These are phyloP conservation scores for Forsythia viridissima DNA, from an alignment of 257 asterid species.

Conservation along the genomic window DNA sequence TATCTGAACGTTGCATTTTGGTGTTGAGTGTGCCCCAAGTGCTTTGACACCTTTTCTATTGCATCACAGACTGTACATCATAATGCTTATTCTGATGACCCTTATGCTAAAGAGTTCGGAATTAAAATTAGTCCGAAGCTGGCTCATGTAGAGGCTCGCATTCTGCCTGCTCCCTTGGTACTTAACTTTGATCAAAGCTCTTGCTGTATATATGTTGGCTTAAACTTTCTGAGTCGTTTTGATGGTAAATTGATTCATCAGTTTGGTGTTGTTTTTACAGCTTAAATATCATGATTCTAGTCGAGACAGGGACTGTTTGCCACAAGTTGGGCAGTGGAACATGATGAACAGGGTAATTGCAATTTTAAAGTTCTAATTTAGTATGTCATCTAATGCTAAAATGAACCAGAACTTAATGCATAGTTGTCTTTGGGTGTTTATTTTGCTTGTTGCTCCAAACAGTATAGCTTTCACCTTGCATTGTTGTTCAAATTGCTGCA, in stretches of 20 bases:
- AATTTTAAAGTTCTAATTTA: neutral
- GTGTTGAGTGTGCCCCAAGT: neutral
- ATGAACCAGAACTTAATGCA: neutral
- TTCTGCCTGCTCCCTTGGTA: constrained; percentile 93
- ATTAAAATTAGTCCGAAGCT: constrained; percentile 83
- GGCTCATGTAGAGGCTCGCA: constrained; percentile 98
- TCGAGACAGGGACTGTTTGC: constrained; percentile 86
- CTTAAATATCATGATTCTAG: constrained; percentile 95
- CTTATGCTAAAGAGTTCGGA: constrained; percentile 89
- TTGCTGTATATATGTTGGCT: neutral
- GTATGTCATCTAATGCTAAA: neutral
- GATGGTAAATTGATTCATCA: neutral
- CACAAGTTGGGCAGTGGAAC: constrained; percentile 97
- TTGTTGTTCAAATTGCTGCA: constrained; percentile 12
- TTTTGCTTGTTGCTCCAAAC: neutral
- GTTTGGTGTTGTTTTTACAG: constrained; percentile 38
- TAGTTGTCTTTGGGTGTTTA: neutral
- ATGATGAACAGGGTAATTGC: constrained; percentile 92
- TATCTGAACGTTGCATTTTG: neutral
- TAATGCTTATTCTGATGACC: constrained; percentile 78
- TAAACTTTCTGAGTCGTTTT: neutral
- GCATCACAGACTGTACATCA: constrained; percentile 71
- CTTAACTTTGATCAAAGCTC: neutral
- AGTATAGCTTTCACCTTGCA: neutral
- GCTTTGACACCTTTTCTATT: neutral